Conservation (phyloP, 345 rosid genomes). For the Isatis tinctoria region DNA sequence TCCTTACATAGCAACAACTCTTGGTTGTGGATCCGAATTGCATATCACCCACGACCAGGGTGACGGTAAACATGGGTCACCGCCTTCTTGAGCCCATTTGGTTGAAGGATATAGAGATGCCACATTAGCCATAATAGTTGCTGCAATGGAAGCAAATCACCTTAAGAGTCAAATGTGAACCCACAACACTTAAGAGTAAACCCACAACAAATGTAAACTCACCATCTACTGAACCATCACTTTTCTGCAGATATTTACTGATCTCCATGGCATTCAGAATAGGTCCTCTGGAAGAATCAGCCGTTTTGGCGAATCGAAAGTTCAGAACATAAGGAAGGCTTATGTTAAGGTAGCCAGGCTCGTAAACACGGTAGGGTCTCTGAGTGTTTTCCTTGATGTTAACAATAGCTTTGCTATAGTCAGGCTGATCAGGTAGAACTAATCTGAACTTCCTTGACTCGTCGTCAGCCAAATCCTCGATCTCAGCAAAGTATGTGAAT, state of each 20-base stretch:
- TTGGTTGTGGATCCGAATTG: constrained; percentile 60
- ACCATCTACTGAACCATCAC: constrained; percentile 82
- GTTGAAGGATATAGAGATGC: constrained; percentile 48
- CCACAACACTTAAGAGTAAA: background rate
- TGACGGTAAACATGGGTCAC: constrained; percentile 91
- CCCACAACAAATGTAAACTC: constrained; percentile 14
- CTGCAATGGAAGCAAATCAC: constrained; percentile 45
- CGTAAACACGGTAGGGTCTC: constrained; percentile 67
- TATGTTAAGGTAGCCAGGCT: constrained; percentile 78
- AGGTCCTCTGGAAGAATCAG: constrained; percentile 89
- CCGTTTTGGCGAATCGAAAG: constrained; percentile 68
- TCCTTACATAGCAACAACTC: constrained; percentile 60
- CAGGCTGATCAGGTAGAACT: constrained; percentile 66
- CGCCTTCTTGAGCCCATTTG: constrained; percentile 93
- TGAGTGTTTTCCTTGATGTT: constrained; percentile 91
- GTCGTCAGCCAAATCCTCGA: constrained; percentile 62
- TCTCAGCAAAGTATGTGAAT: constrained; percentile 77
- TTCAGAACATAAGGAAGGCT: constrained; percentile 81
- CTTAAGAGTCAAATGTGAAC: constrained; percentile 12
- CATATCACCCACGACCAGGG: constrained; percentile 95
- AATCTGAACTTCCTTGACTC: constrained; percentile 92
- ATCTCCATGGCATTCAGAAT: constrained; percentile 97
- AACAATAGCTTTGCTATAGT: constrained; percentile 68
- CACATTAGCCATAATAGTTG: constrained; percentile 47
- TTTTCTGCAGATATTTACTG: constrained; percentile 59